Conservation (phyloP, 768 basidiomycete genomes). For the Kwoniella sp. region DNA sequence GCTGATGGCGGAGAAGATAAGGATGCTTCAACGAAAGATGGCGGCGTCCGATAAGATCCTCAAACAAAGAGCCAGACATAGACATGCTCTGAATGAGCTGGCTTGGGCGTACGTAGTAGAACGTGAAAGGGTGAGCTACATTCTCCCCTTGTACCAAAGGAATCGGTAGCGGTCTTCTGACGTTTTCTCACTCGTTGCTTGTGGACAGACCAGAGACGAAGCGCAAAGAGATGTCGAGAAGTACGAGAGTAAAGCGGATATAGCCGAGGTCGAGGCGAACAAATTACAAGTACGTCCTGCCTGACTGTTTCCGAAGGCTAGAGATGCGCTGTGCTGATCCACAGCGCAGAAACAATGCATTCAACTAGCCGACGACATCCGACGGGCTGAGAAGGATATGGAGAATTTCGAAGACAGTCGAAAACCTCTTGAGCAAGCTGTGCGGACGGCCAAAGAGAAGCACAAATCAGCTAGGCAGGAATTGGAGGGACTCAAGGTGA, state of each 20-base stretch:
- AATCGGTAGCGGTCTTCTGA: not conserved
- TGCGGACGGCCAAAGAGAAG: conserved; percentile 4
- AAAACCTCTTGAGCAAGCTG: conserved; percentile 16
- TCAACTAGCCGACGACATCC: conserved; percentile 8
- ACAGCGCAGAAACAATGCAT: conserved; percentile 9
- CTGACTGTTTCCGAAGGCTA: not conserved
- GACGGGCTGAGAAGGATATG: conserved; percentile 9
- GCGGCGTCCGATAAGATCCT: conserved; percentile 75
- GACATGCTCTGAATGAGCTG: conserved; percentile 74
- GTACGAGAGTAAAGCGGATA: conserved; percentile 49
- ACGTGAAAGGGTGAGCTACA: conserved; percentile 56
- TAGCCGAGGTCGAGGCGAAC: conserved; percentile 55
- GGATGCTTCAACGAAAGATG: conserved; percentile 65
- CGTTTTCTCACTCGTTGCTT: too few relatives aligned
- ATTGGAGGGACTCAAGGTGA: conserved; percentile 13
- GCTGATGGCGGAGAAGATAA: conserved; percentile 67
- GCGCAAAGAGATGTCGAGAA: not conserved
- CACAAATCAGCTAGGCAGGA: conserved; percentile 10
- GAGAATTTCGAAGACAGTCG: conserved; percentile 8
- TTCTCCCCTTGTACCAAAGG: conserved; percentile 2
- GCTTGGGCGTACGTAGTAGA: conserved; percentile 74
- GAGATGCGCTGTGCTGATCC: conserved; percentile 29
- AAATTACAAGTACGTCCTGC: conserved; percentile 53
- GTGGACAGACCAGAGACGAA: conserved; percentile 6
- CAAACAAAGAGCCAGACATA: conserved; percentile 68